Percentiles rank a stretch among this genome's conserved stretches.
These are phyloP conservation scores for Skeletonema tropicum DNA, from an alignment of 108 stramenopile genomes.

Conservation along the genomic window DNA sequence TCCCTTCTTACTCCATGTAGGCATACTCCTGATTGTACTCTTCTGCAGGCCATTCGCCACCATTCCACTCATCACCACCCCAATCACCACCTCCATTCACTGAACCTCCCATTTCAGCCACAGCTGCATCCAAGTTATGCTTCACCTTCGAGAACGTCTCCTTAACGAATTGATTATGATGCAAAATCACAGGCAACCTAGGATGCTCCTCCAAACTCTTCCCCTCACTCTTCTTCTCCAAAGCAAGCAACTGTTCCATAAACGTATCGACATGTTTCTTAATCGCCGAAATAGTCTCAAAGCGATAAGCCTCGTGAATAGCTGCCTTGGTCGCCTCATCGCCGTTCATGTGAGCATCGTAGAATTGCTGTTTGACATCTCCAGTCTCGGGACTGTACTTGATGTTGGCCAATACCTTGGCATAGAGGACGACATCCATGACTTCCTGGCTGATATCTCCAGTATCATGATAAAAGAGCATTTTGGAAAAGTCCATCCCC, in stretches of 20 bases:
- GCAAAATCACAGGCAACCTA: slow-evolving; percentile 54
- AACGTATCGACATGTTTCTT: slow-evolving; percentile 62
- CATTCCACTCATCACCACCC: background rate
- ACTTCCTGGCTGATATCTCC: slow-evolving; percentile 55
- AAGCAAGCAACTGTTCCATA: slow-evolving; percentile 42
- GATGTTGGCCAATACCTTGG: slow-evolving; percentile 41
- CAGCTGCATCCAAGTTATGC: slow-evolving; percentile 34
- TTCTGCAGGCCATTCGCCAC: background rate
- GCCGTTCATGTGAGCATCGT: slow-evolving; percentile 58
- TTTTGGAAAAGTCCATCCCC: slow-evolving; percentile 48
- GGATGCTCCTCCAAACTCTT: slow-evolving; percentile 60
- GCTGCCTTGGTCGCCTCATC: slow-evolving; percentile 50
- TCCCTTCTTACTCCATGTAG: background rate
- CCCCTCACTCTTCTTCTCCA: slow-evolving; percentile 44
- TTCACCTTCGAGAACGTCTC: slow-evolving; percentile 61
- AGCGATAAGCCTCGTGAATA: slow-evolving; percentile 57
- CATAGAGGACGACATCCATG: slow-evolving; percentile 47
- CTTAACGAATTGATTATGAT: slow-evolving; percentile 59
- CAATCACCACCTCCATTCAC: background rate
- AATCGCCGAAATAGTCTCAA: slow-evolving; percentile 53
- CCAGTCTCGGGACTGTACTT: slow-evolving; percentile 32
- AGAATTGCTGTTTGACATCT: slow-evolving; percentile 50
- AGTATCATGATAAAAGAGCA: slow-evolving; percentile 57
- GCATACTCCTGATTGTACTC: background rate
- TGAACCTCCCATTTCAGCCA: background rate